Percentiles rank a stretch among this genome's conserved stretches.
Conservation (phyloP, 169 alveolate species). For the Besnoitia besnoiti region DNA sequence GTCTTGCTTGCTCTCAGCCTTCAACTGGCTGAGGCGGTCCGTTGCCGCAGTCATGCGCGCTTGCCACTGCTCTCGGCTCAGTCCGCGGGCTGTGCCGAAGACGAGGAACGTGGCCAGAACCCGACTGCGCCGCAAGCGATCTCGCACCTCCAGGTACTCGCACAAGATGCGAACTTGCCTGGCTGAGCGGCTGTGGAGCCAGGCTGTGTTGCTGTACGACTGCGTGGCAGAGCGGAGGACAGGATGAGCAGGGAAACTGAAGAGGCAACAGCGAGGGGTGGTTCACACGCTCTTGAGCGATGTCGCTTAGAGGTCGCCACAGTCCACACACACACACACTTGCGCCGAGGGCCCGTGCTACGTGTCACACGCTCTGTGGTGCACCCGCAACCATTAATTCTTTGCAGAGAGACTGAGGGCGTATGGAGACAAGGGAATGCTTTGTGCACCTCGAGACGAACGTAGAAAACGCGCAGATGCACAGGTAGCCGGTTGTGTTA, state of each 20-base stretch:
- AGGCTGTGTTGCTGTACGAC: conserved; percentile 71
- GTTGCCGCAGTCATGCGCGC: conserved; percentile 30
- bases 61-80: conserved; percentile 68
- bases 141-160: conserved; percentile 76
- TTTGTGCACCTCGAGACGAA: no score
- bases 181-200: conserved; percentile 72
- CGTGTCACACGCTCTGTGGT: no score
- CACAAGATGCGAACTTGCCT: conserved; percentile 76
- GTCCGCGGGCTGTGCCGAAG: conserved; percentile 75
- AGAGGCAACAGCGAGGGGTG: no score
- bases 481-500: no score
- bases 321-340: no score
- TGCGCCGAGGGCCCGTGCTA: no score
- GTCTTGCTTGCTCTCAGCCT: neutral
- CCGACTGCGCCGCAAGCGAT: conserved; percentile 67
- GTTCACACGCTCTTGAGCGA: no score
- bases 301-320: no score
- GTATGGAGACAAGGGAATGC: no score
- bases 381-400: no score
- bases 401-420: no score
- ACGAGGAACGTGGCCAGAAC: conserved; percentile 73
- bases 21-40: neutral
- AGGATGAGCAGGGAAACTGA: neutral
- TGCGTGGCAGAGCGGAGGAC: neutral
- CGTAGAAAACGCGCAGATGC: no score